A percentile compares a stretch with the other conserved stretches of the same genome.
phyloP scores from a whole-genome alignment of 805 yeast species.

The Starmerella floris region DNA sequence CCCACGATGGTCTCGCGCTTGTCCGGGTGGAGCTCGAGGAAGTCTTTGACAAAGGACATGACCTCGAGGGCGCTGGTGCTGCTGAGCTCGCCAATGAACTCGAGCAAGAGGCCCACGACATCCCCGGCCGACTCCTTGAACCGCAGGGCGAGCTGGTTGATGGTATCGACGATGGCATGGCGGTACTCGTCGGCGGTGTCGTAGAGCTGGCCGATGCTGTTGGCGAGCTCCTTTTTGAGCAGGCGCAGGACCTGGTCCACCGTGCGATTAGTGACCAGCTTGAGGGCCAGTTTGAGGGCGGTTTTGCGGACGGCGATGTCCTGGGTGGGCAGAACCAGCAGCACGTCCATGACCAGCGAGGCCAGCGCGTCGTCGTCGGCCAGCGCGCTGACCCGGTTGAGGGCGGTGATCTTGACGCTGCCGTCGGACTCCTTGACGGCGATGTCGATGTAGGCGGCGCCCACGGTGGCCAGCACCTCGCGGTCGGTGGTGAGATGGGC shows the following conservation, averaged over 20 bases:
- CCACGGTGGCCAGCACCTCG: conserved; percentile 60
- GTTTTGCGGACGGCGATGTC: conserved; percentile 83
- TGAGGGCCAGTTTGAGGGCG: conserved; percentile 73
- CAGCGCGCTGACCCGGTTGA: conserved; percentile 70
- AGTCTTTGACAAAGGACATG: conserved; percentile 83
- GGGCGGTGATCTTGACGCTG: conserved; percentile 82
- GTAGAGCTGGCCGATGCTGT: conserved; percentile 46
- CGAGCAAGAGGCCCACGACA: conserved; percentile 78
- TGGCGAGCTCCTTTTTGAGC: conserved; percentile 78
- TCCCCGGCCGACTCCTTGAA: conserved; percentile 84
- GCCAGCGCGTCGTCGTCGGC: conserved; percentile 72
- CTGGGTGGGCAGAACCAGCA: conserved; percentile 74
- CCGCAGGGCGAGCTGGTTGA: conserved; percentile 74
- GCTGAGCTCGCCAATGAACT: conserved; percentile 68
- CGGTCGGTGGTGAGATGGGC: conserved; percentile 47
- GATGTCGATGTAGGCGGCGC: conserved; percentile 70
- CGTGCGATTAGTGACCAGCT: conserved; percentile 70
- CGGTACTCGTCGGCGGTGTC: conserved; percentile 80
- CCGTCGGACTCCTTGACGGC: conserved; percentile 90
- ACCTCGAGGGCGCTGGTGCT: conserved; percentile 81
- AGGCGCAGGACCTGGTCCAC: conserved; percentile 88
- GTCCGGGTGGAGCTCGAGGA: conserved; percentile 79
- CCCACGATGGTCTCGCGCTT: conserved; percentile 51
- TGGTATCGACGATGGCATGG: conserved; percentile 73
- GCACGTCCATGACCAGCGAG: conserved; percentile 70